A percentile compares a stretch with the other conserved stretches of the same genome.
These are phyloP conservation scores for Emmonsia crescens DNA, from an alignment of 2,329 filamentous ascomycete species.

Conservation along the genomic window DNA sequence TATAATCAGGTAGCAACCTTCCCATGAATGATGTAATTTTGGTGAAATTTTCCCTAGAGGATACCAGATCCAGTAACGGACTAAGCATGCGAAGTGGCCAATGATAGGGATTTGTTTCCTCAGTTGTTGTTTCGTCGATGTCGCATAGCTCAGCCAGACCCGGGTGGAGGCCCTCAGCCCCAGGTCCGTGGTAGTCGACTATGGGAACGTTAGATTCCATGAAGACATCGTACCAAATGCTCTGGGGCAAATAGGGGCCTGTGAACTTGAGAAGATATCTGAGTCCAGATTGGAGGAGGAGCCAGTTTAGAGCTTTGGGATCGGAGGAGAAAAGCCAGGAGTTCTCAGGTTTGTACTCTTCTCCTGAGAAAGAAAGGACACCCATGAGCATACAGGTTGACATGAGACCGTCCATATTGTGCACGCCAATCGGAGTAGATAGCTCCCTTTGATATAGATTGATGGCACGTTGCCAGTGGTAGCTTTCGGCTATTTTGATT, in stretches of 20 bases:
- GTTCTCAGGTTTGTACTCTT: conserved; percentile 21
- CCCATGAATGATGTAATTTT: conserved; percentile 27
- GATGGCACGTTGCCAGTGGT: conserved; percentile 31
- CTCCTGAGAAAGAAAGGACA: conserved; percentile 24
- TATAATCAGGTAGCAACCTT: conserved; percentile 21
- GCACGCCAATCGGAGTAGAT: conserved; percentile 13
- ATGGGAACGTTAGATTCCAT: conserved; percentile 17
- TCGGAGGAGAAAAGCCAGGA: conserved; percentile 29
- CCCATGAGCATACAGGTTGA: conserved; percentile 29
- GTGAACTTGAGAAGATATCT: conserved; percentile 22
- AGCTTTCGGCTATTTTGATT: conserved; percentile 22
- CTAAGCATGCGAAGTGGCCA: conserved; percentile 27
- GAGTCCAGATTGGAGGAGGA: conserved; percentile 26
- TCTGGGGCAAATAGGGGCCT: conserved; percentile 18
- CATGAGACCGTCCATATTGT: conserved; percentile 31
- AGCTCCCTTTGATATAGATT: conserved; percentile 26
- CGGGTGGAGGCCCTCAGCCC: conserved; percentile 20
- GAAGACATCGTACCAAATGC: conserved; percentile 27
- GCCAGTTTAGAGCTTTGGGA: conserved; percentile 26
- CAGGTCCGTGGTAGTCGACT: conserved; percentile 21
- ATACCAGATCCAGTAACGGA: conserved; percentile 21
- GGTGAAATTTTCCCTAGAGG: conserved; percentile 14
- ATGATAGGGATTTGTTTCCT: conserved; percentile 26
- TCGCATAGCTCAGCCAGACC: conserved; percentile 26
- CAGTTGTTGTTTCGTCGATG: conserved; percentile 21